Evolutionary conservation across 257 asterid genomes (phyloP).

Genomic region (Eustoma russellianum): DNA sequence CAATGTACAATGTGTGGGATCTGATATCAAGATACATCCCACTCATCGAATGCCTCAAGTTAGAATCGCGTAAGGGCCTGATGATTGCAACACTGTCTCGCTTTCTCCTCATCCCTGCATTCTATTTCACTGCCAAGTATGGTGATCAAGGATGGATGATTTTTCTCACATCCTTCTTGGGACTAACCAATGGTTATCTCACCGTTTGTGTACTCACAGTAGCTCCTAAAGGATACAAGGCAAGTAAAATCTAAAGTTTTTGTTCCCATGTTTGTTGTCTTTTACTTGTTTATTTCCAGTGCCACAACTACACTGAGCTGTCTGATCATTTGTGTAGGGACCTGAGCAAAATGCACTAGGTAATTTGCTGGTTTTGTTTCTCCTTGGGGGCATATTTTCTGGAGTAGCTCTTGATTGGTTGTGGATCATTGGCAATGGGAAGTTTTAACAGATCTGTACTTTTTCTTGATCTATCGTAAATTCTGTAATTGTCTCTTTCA

Average conservation of each 20-base stretch:
- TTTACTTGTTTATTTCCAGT: not conserved
- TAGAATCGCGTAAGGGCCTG: constrained; percentile 25
- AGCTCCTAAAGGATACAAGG: constrained; percentile 40
- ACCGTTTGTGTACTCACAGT: constrained; percentile 26
- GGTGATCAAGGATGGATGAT: constrained; percentile 43
- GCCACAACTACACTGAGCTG: not conserved
- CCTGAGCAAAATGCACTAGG: constrained; percentile 34
- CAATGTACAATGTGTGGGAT: constrained; percentile 22
- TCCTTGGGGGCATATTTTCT: constrained; percentile 21
- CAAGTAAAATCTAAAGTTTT: not conserved
- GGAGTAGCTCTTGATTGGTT: constrained; percentile 27
- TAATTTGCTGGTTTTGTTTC: constrained; percentile 14
- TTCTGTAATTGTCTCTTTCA: no score
- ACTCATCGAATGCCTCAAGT: constrained; percentile 7
- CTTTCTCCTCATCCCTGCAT: constrained; percentile 27
- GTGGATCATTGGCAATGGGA: constrained; percentile 25
- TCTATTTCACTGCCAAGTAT: constrained; percentile 32
- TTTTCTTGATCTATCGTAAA: no score
- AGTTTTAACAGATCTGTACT: constrained; percentile 1
- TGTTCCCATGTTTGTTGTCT: no score
- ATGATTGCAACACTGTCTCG: constrained; percentile 21
- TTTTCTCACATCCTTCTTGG: constrained; percentile 25
- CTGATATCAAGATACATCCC: constrained; percentile 30
- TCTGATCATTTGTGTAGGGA: constrained; percentile 10
- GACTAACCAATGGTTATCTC: constrained; percentile 33